These are phyloP conservation scores for Heracleum sosnowskyi DNA, from an alignment of 129 eudicot species.

Conservation along the genomic window DNA sequence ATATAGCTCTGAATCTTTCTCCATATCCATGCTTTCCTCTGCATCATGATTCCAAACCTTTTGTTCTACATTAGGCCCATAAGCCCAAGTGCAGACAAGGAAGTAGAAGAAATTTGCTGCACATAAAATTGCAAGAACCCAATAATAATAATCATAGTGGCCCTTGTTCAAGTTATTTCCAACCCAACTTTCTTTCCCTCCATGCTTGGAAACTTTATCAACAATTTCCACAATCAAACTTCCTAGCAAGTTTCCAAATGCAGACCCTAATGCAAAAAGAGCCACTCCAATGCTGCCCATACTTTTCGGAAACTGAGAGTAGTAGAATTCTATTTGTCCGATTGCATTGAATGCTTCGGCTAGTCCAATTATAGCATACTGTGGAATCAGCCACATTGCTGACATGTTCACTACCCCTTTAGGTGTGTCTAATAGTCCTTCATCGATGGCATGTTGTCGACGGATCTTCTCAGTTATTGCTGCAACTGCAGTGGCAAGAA, in stretches of 20 bases:
- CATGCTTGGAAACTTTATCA: constrained; percentile 24
- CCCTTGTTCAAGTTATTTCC: constrained; percentile 55
- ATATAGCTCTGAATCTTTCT: constrained; percentile 11
- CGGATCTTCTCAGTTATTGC: constrained; percentile 52
- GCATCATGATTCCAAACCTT: constrained; percentile 41
- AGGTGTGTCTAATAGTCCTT: constrained; percentile 32
- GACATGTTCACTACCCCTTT: constrained; percentile 50
- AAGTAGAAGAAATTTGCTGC: constrained; percentile 55
- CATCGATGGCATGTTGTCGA: constrained; percentile 32
- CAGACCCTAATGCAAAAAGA: constrained; percentile 58
- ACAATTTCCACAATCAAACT: constrained; percentile 45
- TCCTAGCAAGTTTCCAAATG: constrained; percentile 46
- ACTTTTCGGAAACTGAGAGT: constrained; percentile 75
- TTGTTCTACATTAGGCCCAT: constrained; percentile 37
- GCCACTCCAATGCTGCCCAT: constrained; percentile 76
- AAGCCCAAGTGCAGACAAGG: constrained; percentile 39
- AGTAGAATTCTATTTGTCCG: constrained; percentile 71
- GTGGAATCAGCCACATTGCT: constrained; percentile 73
- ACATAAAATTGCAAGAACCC: constrained; percentile 47
- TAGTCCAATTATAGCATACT: constrained; percentile 46
- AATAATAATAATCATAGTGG: constrained; percentile 71
- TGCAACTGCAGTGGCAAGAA: constrained; percentile 32
- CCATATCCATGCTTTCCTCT: constrained; percentile 19
- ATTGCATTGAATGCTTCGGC: constrained; percentile 79
- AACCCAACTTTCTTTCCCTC: constrained; percentile 62